Evolutionary conservation across 78 protist species (phyloP), one percentile per base, ranked within the genome.

Genomic region (Dictyostelium firmibasis): DNA sequence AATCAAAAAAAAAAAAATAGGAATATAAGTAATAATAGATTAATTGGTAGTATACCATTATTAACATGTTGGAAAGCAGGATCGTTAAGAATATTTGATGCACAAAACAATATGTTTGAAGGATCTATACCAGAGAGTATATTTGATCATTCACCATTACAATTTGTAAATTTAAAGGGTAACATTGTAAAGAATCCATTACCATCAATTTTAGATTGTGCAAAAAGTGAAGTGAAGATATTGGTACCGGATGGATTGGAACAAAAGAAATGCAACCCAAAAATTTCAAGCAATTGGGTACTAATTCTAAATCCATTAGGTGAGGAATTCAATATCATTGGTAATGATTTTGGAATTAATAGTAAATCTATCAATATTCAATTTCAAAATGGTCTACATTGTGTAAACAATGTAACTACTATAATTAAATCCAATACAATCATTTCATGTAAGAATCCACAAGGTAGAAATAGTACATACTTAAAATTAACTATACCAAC

Each of bases 21-120:
- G 11, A 82, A 82, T 60, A n/a, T 82, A n/a, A 82, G 86, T 57
- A 29, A 82, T 60, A 82, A 82, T 82, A 50, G 75, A 82, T 33
- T 82, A n/a, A 57, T 82, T 33, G 86, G 75, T 44, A 82, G 25
- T 60, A 57, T 27, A 35, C 4, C 84, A 79, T 60, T 31, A 31
- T 57, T 43, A 82, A 38, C 86, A 82, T 57, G 62, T 35, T 82
- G 86, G 86, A 82, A 82, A 60, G 36, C 86, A 82, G 60, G 83
- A 41, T 77, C 35, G 6, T 57, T 82, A 82, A 60, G 35, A 29
- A 35, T 20, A 20, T 29, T 82, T 23, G 86, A 82, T 82, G 75
- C 53, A 20, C 33, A 82, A 14, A 33, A 50, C 35, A 82, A 82
- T 82, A 18, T 23, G 67, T 82, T 82, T 50, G n/a, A 16, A 14